These are phyloP conservation scores for Rhizoclosmatium hyalinum DNA, from an alignment of 371 early-diverging fungal species.

Conservation along the genomic window DNA sequence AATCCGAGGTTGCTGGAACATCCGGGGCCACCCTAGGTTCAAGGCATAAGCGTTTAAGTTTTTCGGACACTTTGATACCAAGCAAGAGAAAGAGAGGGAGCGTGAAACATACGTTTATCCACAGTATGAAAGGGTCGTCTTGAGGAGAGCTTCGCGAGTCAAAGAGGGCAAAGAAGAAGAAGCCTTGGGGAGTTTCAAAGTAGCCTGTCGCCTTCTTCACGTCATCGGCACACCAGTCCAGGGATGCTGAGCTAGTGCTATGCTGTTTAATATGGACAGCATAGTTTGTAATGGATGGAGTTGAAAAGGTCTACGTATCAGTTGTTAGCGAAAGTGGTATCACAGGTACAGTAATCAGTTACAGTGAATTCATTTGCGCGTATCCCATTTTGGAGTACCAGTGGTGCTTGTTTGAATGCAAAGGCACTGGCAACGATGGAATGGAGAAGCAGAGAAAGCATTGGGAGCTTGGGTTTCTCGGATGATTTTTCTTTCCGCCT, in stretches of 20 bases:
- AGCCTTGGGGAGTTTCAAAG: conserved; percentile 35
- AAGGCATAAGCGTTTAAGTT: background rate
- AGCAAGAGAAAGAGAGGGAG: background rate
- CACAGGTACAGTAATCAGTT: background rate
- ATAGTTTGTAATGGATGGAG: background rate
- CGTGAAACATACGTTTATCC: conserved; percentile 53
- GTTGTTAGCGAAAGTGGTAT: background rate
- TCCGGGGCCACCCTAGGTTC: conserved; percentile 74
- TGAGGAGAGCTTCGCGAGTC: conserved; percentile 78
- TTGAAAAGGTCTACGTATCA: background rate
- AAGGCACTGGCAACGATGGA: conserved; percentile 3
- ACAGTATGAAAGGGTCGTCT: conserved; percentile 79
- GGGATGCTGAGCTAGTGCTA: background rate
- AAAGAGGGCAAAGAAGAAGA: conserved; percentile 88
- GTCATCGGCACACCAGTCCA: conserved; percentile 21
- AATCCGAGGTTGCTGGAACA: conserved; percentile 82
- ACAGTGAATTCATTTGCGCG: background rate
- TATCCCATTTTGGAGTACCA: background rate
- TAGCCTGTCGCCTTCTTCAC: conserved; percentile 31
- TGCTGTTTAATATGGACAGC: background rate
- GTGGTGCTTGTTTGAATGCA: conserved; percentile 4
- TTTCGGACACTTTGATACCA: background rate
- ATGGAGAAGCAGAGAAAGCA: background rate
- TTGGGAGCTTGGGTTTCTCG: too few species aligned
- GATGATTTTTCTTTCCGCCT: too few species aligned